Base-by-base conservation (phyloP, 2,329 filamentous ascomycete species). In the Talaromyces marneffei region DNA sequence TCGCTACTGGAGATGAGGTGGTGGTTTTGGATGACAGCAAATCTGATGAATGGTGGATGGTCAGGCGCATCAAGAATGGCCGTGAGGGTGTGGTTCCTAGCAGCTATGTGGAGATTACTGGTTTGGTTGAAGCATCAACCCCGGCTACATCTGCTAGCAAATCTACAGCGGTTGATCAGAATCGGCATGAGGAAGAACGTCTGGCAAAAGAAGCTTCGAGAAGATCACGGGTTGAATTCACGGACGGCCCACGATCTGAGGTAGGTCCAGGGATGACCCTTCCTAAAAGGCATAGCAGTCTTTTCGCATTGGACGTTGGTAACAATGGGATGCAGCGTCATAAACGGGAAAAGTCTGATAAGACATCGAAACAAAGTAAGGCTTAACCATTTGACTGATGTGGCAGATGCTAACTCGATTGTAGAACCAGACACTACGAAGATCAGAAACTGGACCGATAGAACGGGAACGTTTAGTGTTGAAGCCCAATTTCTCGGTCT, bases 1-100 rank as follows among this genome's bases (percentile, higher is more conserved):
- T 99, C 52, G 87, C 85, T 27, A 84, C 89, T 23, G 94, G 89
- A 42, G 94, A 99, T 71, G 93, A 99, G 71, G 93, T 99, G 42
- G 79, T 96, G 46, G 81, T 99, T 59, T 75, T 97, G 60, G 93
- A 99, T 71, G 92, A 97, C 70, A 85, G 82, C 35, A 94, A 92
- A 77, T 97, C 92, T 65, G 92, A 97, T 62, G 94, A 99, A 72
- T 99, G 94, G 94, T 97, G 94, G 93, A 92, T 94, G 80, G 91
- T 99, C 37, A 86, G 90, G 63, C 86, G 92, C 37, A 71, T 97
- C 65, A 95, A 92, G 78, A 97, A 92, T 72, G 91, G 91, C 67
- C 94, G 92, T 72, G 91, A 97, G 77, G 94, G 94, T 40, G 94
- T 99, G 27, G 92, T 99, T 8, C 94, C 94, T 14, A 94, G 92